Evolutionary conservation across 2,329 filamentous ascomycete genomes (phyloP).

Genomic region (Phaeosphaeriaceae sp.): DNA sequence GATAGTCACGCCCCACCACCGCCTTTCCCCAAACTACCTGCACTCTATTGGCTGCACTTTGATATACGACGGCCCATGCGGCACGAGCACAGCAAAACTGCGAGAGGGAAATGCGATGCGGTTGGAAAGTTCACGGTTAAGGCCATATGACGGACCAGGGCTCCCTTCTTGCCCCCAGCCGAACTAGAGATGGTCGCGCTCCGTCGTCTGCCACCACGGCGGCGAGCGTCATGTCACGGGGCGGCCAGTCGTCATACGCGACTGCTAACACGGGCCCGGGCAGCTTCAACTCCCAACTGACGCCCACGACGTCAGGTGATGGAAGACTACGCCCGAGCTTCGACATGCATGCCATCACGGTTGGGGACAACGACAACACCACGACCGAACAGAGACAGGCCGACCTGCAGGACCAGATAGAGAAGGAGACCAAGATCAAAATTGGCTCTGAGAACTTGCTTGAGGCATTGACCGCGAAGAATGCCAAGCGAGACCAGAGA

Average conservation of each 20-base stretch:
- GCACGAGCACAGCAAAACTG: slow-evolving; percentile 38
- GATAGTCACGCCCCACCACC: slow-evolving; percentile 9
- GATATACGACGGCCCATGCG: slow-evolving; percentile 40
- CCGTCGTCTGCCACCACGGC: slow-evolving; percentile 59
- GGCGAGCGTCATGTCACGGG: slow-evolving; percentile 64
- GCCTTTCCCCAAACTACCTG: background rate
- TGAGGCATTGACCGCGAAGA: slow-evolving; percentile 92
- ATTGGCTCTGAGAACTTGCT: slow-evolving; percentile 97
- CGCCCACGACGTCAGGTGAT: slow-evolving; percentile 71
- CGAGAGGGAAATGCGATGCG: slow-evolving; percentile 45
- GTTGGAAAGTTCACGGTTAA: slow-evolving; percentile 45
- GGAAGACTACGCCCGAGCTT: slow-evolving; percentile 65
- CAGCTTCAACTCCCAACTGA: slow-evolving; percentile 89
- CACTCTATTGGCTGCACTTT: slow-evolving; percentile 14
- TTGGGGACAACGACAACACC: slow-evolving; percentile 66
- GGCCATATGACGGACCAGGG: slow-evolving; percentile 45
- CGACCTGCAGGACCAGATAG: slow-evolving; percentile 80
- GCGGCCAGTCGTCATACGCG: slow-evolving; percentile 67
- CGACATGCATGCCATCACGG: slow-evolving; percentile 57
- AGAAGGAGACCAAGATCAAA: slow-evolving; percentile 97
- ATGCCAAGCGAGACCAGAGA: slow-evolving; percentile 79
- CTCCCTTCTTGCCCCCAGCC: slow-evolving; percentile 52
- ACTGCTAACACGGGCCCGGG: slow-evolving; percentile 71
- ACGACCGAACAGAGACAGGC: slow-evolving; percentile 76
- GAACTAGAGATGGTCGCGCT: slow-evolving; percentile 62